Base-by-base conservation (phyloP, 2,329 filamentous ascomycete genomes). In the Epichloe gansuensis region DNA sequence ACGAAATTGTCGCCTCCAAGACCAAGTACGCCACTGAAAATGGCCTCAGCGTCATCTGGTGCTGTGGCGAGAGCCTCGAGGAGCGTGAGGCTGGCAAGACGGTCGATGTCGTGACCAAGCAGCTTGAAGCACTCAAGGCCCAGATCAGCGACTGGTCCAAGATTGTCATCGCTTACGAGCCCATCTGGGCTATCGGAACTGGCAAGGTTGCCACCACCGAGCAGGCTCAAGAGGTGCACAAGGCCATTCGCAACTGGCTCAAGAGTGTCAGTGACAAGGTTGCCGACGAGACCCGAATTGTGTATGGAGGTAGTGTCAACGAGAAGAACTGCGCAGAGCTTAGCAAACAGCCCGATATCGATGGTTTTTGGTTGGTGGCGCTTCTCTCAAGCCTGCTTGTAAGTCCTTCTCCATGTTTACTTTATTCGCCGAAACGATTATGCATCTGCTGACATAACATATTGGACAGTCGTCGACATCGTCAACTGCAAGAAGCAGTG, bases 251-350 rank as follows among this genome's bases (percentile, higher is more conserved):
- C 63, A 75, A 82, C 65, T 97, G 91, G 88, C 79, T 98, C 67
- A 80, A 83, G 65, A 80, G 91, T 62, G 88, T 94, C 59, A 75
- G 81, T 66, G 78, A 86, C 57, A 74, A 78, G 68, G 88, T 86
- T 53, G 82, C 90, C 46, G 89, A 95, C 59, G 82, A 86, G 75
- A 95, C 91, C 57, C 83, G 93, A 64, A 88, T 98, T 69, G 85
- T 98, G 68, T 98, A 98, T 73, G 93, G 93, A 61, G 93, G 93
- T 67, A 93, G 86, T 64, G 93, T 98, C 65, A 94, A 80, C 69
- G 93, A 95, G 80, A 96, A 96, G 86, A 98, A 98, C 83, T 94
- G 88, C 80, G 81, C 78, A 67, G 91, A 97, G 59, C 81, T 98
- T 64, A 83, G 86, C 69, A 91, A 90, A 78, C 83, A 97, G 81